phyloP scores from a whole-genome alignment of 2,329 filamentous ascomycete genomes.

The Phoma sp. region DNA sequence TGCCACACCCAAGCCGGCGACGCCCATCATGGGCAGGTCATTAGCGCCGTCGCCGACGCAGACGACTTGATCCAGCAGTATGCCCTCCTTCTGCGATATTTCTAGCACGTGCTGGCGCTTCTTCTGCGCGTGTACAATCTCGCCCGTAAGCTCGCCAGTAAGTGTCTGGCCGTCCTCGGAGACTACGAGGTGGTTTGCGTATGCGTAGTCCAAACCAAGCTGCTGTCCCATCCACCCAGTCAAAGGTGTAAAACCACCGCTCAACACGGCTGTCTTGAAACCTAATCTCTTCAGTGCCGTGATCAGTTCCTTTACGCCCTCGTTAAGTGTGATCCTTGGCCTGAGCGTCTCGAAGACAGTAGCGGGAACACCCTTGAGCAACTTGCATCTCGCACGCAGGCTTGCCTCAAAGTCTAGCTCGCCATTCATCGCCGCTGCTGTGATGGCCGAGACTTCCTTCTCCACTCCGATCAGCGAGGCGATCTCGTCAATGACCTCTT shows the following conservation, averaged over 20 bases:
- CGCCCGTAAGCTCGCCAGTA: slow-evolving; percentile 74
- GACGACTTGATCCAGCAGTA: slow-evolving; percentile 70
- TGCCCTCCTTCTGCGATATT: slow-evolving; percentile 71
- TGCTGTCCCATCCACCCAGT: slow-evolving; percentile 83
- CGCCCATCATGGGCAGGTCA: slow-evolving; percentile 79
- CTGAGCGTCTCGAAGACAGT: slow-evolving; percentile 81
- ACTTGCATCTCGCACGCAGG: slow-evolving; percentile 77
- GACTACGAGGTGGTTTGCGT: slow-evolving; percentile 82
- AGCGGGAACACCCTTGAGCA: slow-evolving; percentile 80
- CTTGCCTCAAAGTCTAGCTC: slow-evolving; percentile 90
- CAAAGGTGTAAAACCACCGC: slow-evolving; percentile 88
- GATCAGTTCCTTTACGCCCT: slow-evolving; percentile 78
- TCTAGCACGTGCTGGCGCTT: slow-evolving; percentile 75
- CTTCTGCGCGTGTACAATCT: slow-evolving; percentile 77
- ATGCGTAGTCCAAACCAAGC: slow-evolving; percentile 84
- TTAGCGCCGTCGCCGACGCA: slow-evolving; percentile 85
- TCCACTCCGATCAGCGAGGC: slow-evolving; percentile 84
- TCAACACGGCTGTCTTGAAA: slow-evolving; percentile 87
- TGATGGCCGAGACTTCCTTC: slow-evolving; percentile 84
- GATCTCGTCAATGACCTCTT: slow-evolving; percentile 97
- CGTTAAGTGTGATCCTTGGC: slow-evolving; percentile 77
- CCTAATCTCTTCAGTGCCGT: slow-evolving; percentile 77
- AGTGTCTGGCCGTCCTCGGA: slow-evolving; percentile 61
- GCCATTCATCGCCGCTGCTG: slow-evolving; percentile 91
- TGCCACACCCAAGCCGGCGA: slow-evolving; percentile 77